Percentiles rank a stretch among this genome's conserved stretches.
Conservation (phyloP, 176 grass and related monocot genomes). For the Aegilops umbellulata region DNA sequence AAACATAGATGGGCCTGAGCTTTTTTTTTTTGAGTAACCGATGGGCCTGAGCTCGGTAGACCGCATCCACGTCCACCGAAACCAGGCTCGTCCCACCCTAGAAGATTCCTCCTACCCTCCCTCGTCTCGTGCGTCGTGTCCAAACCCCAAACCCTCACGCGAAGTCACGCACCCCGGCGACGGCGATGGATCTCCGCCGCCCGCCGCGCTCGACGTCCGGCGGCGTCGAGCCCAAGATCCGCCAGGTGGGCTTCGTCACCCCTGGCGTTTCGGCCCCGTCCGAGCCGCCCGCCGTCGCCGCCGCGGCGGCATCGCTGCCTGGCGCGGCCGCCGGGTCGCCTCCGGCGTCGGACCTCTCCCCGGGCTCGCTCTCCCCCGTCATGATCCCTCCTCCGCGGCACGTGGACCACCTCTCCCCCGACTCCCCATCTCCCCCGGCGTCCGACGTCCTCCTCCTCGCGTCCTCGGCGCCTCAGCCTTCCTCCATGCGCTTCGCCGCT, state of each 20-base stretch:
- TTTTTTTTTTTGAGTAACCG: too few relatives aligned
- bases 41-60: background rate
- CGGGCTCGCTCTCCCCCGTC: constrained; percentile 60
- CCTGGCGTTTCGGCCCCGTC: constrained; percentile 34
- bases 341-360: constrained; percentile 28
- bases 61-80: background rate
- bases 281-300: constrained; percentile 5
- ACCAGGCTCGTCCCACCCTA: background rate
- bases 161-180: background rate
- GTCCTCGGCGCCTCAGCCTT: constrained; percentile 23
- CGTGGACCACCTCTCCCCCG: constrained; percentile 34
- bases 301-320: background rate
- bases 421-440: constrained; percentile 25
- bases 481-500: constrained; percentile 29
- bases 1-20: too few relatives aligned
- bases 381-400: constrained; percentile 90
- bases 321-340: background rate
- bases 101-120: constrained; percentile 3
- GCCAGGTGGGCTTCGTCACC: constrained; percentile 86
- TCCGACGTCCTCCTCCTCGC: constrained; percentile 31
- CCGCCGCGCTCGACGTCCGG: constrained; percentile 47
- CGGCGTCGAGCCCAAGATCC: constrained; percentile 74
- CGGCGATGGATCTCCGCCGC: constrained; percentile 66
- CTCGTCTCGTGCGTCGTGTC: background rate
- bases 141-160: constrained; percentile 27